These are phyloP conservation scores for Rhynchospora breviuscula DNA, from an alignment of 176 grass and related monocot species.

Conservation along the genomic window DNA sequence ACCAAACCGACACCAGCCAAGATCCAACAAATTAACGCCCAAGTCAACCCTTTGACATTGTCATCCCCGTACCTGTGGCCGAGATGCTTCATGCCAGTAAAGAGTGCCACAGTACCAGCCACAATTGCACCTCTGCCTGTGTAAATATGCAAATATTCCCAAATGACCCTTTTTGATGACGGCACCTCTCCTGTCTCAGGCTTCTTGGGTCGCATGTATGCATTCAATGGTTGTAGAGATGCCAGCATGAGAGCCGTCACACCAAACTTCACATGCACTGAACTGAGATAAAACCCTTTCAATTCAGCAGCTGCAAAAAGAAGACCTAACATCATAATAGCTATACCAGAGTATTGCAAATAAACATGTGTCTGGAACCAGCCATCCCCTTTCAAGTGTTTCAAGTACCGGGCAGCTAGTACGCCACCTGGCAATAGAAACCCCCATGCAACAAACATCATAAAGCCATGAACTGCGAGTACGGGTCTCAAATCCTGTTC, in stretches of 20 bases:
- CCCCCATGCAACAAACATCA: slow-evolving; percentile 97
- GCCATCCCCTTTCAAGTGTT: slow-evolving; percentile 56
- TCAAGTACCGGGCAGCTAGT: slow-evolving; percentile 67
- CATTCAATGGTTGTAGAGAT: slow-evolving; percentile 58
- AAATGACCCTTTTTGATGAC: slow-evolving; percentile 41
- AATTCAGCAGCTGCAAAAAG: slow-evolving; percentile 79
- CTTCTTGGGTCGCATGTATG: slow-evolving; percentile 47
- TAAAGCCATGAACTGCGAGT: slow-evolving; percentile 79
- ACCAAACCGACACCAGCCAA: slow-evolving; percentile 29
- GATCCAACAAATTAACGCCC: slow-evolving; percentile 66
- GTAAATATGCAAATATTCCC: slow-evolving; percentile 63
- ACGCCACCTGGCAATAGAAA: slow-evolving; percentile 57
- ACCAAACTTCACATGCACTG: slow-evolving; percentile 73
- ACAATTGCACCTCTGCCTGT: slow-evolving; percentile 46
- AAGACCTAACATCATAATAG: slow-evolving; percentile 65
- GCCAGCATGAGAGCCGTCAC: slow-evolving; percentile 34
- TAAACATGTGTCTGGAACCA: slow-evolving; percentile 80
- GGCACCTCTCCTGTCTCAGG: slow-evolving; percentile 33
- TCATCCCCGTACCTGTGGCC: slow-evolving; percentile 62
- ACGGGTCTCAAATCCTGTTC: slow-evolving; percentile 69
- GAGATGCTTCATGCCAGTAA: slow-evolving; percentile 75
- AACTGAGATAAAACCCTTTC: slow-evolving; percentile 53
- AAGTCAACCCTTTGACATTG: slow-evolving; percentile 69
- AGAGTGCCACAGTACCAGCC: slow-evolving; percentile 50
- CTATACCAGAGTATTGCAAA: slow-evolving; percentile 63